Percentiles rank a stretch among this genome's conserved stretches.
These are phyloP conservation scores for Pythium chondricola DNA, from an alignment of 352 stramenopile genomes.

Conservation along the genomic window DNA sequence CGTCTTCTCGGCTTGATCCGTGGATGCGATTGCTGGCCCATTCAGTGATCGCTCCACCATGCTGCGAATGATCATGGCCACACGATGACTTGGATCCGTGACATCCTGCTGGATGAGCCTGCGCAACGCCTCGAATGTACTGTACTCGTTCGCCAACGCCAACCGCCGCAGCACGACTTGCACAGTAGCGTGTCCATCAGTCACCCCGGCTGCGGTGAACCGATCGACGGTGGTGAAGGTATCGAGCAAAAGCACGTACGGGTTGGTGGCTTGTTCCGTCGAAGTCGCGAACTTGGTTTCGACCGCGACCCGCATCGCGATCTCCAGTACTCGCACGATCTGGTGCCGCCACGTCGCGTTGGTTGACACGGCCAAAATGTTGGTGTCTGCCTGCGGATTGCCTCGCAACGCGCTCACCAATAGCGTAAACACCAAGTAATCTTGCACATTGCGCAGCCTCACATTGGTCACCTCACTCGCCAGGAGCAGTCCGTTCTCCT, in stretches of 20 bases:
- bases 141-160: slow-evolving; percentile 10
- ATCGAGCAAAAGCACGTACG: slow-evolving; percentile 45
- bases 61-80: slow-evolving; percentile 6
- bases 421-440: slow-evolving; percentile 56
- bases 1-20: background rate
- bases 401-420: slow-evolving; percentile 47
- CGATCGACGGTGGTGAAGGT: slow-evolving; percentile 29
- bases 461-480: slow-evolving; percentile 1
- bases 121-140: slow-evolving; percentile 15
- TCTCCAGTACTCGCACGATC: slow-evolving; percentile 35
- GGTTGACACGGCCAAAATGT: slow-evolving; percentile 25
- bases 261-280: slow-evolving; percentile 23
- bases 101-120: background rate
- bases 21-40: background rate
- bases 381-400: slow-evolving; percentile 1
- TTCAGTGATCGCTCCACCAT: slow-evolving; percentile 5
- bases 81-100: slow-evolving; percentile 1
- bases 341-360: slow-evolving; percentile 29
- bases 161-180: slow-evolving; percentile 24
- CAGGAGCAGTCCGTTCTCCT: background rate
- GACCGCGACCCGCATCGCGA: slow-evolving; percentile 31
- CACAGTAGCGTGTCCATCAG: slow-evolving; percentile 12
- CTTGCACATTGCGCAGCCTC: slow-evolving; percentile 38
- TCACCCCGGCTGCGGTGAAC: slow-evolving; percentile 16
- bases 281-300: slow-evolving; percentile 8